These are phyloP conservation scores for Vaccinium vitisidaea DNA, from an alignment of 148 eudicot genomes.

Conservation along the genomic window DNA sequence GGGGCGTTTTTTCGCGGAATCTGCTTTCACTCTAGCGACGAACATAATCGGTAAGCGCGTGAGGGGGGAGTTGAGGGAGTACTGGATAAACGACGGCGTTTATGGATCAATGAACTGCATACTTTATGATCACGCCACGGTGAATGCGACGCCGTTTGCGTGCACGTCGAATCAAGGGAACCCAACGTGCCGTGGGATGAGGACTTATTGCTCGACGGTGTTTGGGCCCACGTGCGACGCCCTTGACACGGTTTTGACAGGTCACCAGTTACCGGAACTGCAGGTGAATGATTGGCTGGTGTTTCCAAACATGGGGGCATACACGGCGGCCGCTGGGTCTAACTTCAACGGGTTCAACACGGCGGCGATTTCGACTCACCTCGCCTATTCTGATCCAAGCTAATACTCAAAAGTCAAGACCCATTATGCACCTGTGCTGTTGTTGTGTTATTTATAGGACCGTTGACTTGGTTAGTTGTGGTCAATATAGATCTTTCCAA, in stretches of 20 bases:
- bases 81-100: constrained; percentile 29
- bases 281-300: constrained; percentile 12
- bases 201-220: constrained; percentile 7
- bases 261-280: constrained; percentile 8
- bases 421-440: no score
- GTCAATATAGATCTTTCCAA: no score
- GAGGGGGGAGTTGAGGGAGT: constrained; percentile 25
- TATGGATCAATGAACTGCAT: constrained; percentile 19
- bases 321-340: neutral
- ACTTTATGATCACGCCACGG: neutral
- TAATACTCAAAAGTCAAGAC: no score
- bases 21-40: constrained; percentile 19
- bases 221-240: constrained; percentile 21
- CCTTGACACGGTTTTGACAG: constrained; percentile 10
- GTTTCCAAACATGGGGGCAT: constrained; percentile 8
- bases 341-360: constrained; percentile 5
- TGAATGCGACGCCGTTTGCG: constrained; percentile 5
- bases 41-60: constrained; percentile 21
- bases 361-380: neutral
- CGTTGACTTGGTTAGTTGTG: no score
- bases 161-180: neutral
- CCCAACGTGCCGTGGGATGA: neutral
- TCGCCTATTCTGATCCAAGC: neutral
- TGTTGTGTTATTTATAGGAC: no score
- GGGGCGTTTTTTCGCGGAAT: constrained; percentile 27